Base-by-base conservation (phyloP, 495 filamentous ascomycete genomes). In the Talaromyces ruber region DNA sequence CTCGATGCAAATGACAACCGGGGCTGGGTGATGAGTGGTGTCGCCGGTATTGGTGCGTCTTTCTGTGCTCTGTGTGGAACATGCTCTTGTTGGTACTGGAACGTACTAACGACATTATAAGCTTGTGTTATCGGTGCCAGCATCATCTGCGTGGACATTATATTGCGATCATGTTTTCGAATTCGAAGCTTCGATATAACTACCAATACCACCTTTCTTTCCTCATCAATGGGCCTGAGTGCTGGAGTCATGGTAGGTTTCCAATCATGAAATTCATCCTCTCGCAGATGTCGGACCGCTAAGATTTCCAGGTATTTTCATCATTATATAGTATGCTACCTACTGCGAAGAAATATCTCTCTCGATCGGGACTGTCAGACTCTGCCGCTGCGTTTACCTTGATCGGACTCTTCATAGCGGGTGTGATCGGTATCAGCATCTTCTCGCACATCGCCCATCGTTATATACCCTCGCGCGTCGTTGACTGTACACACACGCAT, bases 281-380 rank as follows among this genome's bases (percentile, higher is more conserved):
- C 34, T 28, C 37, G 11, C 16, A 21, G 12, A 24, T 22, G 29
- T 58, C 28, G 8, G 18, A 9, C 8, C 26, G n/a, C 29, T 37
- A 57, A n/a, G 45, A 55, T 61, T 53, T 6, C 39, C 68, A 97
- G 93, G 80, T 97, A 18, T 98, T 97, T 69, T 96, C 92, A 59
- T 88, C 95, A 2, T 74, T 98, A 28, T 96, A 94, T 68, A 93
- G 89, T 72, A 97, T 98, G 88, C 84, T 98, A 18, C 94, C 94
- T 14, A 89, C 88, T 14, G 84, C 94, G 4, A 88, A 86, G 65
- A 77, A 81, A 22, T 96, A 93, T 71, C 81, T 98, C 9, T 74
- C 78, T 21, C 79, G 84, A 50, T 87, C 84, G 61, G 86, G 85
- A 8, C 83, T 87, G 71, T 81, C 85, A 4, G 77, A 88, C 0